Conservation (phyloP, 1,284 basidiomycete genomes). For the Tilletia setariae region DNA sequence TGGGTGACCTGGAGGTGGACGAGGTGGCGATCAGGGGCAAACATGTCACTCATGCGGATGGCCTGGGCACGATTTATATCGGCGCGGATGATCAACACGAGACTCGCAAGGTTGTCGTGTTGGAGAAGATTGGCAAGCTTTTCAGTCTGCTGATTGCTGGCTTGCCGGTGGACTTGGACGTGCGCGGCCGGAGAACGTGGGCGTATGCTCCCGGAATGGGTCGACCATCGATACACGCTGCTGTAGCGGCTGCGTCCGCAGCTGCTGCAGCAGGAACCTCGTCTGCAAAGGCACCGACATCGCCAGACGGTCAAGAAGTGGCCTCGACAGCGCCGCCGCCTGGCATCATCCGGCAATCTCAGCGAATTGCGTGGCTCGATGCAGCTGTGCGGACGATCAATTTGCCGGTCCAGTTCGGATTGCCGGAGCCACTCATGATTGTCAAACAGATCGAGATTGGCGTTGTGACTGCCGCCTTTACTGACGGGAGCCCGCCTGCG, state of each 20-base stretch:
- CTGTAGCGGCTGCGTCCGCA: slow-evolving; percentile 11
- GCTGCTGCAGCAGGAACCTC: slow-evolving; percentile 24
- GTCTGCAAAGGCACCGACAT: slow-evolving; percentile 14
- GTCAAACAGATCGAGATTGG: slow-evolving; percentile 24
- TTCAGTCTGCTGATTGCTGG: slow-evolving; percentile 21
- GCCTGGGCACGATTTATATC: slow-evolving; percentile 11
- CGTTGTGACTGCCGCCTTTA: slow-evolving; percentile 28
- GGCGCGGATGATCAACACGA: slow-evolving; percentile 12
- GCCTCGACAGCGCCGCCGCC: slow-evolving; percentile 17
- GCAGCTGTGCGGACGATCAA: slow-evolving; percentile 34
- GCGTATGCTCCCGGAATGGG: slow-evolving; percentile 6
- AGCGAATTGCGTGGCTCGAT: slow-evolving; percentile 42
- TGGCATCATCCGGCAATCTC: slow-evolving; percentile 11
- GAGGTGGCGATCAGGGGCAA: slow-evolving; percentile 7
- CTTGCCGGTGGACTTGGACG: slow-evolving; percentile 12
- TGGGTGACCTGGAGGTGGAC: slow-evolving; percentile 13
- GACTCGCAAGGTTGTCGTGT: slow-evolving; percentile 2
- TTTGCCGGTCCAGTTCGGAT: slow-evolving; percentile 20
- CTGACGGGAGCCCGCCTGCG: slow-evolving; percentile 22
- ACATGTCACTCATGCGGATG: slow-evolving; percentile 12
- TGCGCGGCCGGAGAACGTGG: slow-evolving; percentile 21
- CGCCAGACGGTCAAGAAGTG: slow-evolving; percentile 13
- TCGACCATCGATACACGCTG: neutral
- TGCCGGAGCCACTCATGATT: slow-evolving; percentile 15
- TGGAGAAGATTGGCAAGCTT: slow-evolving; percentile 18